phyloP scores from a whole-genome alignment of 2,329 filamentous ascomycete species.

The Aspergillus fijiensis region DNA sequence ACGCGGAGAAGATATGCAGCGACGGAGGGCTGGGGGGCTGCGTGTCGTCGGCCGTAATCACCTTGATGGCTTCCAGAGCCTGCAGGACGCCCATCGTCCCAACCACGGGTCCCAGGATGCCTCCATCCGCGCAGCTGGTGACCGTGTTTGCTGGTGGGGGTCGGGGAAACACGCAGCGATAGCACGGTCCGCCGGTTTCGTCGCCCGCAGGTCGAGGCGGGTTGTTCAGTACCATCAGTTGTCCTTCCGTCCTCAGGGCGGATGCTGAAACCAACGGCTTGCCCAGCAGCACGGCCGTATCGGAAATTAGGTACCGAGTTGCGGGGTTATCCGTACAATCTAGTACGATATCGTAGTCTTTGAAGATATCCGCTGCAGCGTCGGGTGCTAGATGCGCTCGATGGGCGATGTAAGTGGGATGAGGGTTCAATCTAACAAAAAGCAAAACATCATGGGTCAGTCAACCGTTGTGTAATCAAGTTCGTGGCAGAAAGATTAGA shows the following conservation, averaged over 20 bases:
- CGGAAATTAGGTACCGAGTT: slow-evolving; percentile 88
- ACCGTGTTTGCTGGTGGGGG: slow-evolving; percentile 83
- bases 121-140: slow-evolving; percentile 85
- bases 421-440: slow-evolving; percentile 66
- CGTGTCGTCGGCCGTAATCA: slow-evolving; percentile 56
- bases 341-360: slow-evolving; percentile 76
- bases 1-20: slow-evolving; percentile 47
- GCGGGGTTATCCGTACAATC: slow-evolving; percentile 95
- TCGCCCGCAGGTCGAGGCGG: slow-evolving; percentile 65
- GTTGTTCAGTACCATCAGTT: slow-evolving; percentile 83
- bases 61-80: slow-evolving; percentile 81
- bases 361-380: slow-evolving; percentile 66
- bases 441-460: slow-evolving; percentile 12
- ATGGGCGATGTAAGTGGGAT: slow-evolving; percentile 64
- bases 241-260: slow-evolving; percentile 82
- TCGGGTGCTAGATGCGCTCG: slow-evolving; percentile 64
- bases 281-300: slow-evolving; percentile 75
- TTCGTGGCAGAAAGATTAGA: not conserved
- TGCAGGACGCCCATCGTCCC: slow-evolving; percentile 91
- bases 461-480: not conserved
- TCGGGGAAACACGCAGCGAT: slow-evolving; percentile 86
- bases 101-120: slow-evolving; percentile 88
- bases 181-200: slow-evolving; percentile 72
- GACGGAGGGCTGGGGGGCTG: slow-evolving; percentile 30
- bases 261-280: slow-evolving; percentile 87